Evolutionary conservation across 2,329 filamentous ascomycete species (phyloP).

Genomic region (Neodidymelliopsis sp.): DNA sequence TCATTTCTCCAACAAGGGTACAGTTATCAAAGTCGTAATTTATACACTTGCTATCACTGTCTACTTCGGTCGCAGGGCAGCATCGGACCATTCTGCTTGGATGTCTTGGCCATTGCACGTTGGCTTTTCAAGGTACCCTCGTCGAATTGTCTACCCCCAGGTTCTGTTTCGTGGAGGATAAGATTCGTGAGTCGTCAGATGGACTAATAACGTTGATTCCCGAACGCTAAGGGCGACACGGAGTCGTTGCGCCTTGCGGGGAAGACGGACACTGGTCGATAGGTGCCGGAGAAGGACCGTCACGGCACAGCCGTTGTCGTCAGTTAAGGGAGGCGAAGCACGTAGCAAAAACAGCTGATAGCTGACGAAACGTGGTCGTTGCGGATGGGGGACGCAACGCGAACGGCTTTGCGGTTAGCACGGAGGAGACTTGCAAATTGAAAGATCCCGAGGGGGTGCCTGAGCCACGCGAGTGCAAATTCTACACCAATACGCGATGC

Average conservation of each 20-base stretch:
- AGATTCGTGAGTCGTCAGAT: slow-evolving; percentile 1
- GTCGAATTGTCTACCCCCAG: background rate
- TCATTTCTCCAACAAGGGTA: background rate
- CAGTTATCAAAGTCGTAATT: background rate
- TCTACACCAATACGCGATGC: background rate
- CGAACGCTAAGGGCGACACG: slow-evolving; percentile 7
- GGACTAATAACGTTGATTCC: background rate
- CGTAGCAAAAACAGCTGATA: background rate
- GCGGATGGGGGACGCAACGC: too few species aligned
- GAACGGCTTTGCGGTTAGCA: too few species aligned
- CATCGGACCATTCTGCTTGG: background rate
- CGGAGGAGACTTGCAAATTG: background rate
- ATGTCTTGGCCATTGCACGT: background rate
- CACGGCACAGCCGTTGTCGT: background rate
- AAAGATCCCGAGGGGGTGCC: background rate
- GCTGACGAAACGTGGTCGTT: too few species aligned
- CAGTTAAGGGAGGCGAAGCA: background rate
- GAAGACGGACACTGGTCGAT: slow-evolving; percentile 6
- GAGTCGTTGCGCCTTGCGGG: slow-evolving; percentile 9
- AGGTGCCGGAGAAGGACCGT: slow-evolving; percentile 8
- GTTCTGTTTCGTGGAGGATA: background rate
- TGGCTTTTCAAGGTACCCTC: slow-evolving; percentile 1
- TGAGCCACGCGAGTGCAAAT: background rate
- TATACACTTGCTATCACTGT: slow-evolving; percentile 10
- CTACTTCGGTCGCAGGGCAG: slow-evolving; percentile 8